phyloP scores from a whole-genome alignment of 148 eudicot genomes.

The Camellia japonica region DNA sequence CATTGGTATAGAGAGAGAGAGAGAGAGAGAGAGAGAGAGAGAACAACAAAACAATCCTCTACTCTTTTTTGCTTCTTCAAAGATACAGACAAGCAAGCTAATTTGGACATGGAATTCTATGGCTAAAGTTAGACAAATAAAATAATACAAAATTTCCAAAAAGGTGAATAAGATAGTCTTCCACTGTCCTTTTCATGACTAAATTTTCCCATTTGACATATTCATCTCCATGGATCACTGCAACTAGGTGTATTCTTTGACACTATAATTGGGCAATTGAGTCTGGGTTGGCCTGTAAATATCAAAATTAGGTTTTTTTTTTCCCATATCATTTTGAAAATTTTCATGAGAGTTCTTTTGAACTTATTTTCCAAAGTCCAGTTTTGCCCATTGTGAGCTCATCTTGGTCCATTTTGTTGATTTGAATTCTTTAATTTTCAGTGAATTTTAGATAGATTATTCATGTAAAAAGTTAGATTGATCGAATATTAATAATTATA shows the following conservation, averaged over 20 bases:
- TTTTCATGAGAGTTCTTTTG: too few species aligned
- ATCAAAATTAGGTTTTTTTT: neutral
- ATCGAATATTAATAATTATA: too few species aligned
- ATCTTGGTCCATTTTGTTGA: too few species aligned
- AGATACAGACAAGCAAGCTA: neutral
- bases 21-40: neutral
- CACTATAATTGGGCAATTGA: neutral
- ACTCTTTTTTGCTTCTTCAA: neutral
- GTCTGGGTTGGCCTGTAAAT: neutral
- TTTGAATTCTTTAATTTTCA: too few species aligned
- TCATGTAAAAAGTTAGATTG: too few species aligned
- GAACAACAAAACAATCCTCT: neutral
- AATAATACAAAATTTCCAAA: neutral
- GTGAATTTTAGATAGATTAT: too few species aligned
- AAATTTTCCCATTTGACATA: slow-evolving; percentile 3
- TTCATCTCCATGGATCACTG: neutral
- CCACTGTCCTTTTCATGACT: slow-evolving; percentile 6
- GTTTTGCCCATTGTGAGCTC: too few species aligned
- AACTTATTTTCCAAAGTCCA: too few species aligned
- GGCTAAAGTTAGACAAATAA: neutral
- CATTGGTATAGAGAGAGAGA: neutral
- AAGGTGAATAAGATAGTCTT: neutral
- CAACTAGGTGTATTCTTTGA: too few species aligned
- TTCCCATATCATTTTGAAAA: too few species aligned
- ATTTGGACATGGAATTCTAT: neutral